These are phyloP conservation scores for Berkeleyomyces basicola DNA, from an alignment of 2,329 filamentous ascomycete species.

Conservation along the genomic window DNA sequence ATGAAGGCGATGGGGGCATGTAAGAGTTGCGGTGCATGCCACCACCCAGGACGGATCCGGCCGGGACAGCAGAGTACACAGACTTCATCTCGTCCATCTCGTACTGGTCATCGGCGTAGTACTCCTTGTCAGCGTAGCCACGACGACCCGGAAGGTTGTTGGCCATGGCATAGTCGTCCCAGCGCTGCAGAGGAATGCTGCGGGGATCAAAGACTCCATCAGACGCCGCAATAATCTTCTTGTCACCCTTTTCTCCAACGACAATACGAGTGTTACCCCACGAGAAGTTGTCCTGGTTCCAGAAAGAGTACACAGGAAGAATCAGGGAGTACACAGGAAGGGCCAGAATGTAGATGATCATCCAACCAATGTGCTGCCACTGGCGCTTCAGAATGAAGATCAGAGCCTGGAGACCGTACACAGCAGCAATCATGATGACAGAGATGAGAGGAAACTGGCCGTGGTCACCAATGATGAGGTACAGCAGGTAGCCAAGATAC, in stretches of 20 bases:
- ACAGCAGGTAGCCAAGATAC: slow-evolving; percentile 80
- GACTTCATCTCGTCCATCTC: slow-evolving; percentile 99
- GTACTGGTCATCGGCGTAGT: slow-evolving; percentile 58
- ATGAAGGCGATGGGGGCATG: slow-evolving; percentile 72
- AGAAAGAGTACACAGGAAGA: slow-evolving; percentile 93
- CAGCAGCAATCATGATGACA: slow-evolving; percentile 71
- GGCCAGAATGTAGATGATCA: slow-evolving; percentile 95
- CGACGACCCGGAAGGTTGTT: slow-evolving; percentile 88
- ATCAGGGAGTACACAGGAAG: slow-evolving; percentile 88
- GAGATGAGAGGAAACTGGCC: slow-evolving; percentile 77
- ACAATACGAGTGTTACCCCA: slow-evolving; percentile 99
- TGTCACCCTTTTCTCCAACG: slow-evolving; percentile 80
- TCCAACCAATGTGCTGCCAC: slow-evolving; percentile 98
- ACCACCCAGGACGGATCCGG: slow-evolving; percentile 54
- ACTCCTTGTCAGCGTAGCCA: slow-evolving; percentile 54
- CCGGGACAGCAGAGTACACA: slow-evolving; percentile 82
- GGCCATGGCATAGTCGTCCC: slow-evolving; percentile 82
- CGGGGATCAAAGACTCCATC: slow-evolving; percentile 79
- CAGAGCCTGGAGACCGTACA: slow-evolving; percentile 88
- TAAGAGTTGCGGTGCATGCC: slow-evolving; percentile 53
- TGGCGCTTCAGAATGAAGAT: slow-evolving; percentile 95
- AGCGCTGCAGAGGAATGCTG: slow-evolving; percentile 83
- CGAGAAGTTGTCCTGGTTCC: slow-evolving; percentile 97
- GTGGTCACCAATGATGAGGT: slow-evolving; percentile 48
- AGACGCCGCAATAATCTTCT: slow-evolving; percentile 76